Conservation (phyloP, 2,329 filamentous ascomycete species). For the Fonsecaea monophora region DNA sequence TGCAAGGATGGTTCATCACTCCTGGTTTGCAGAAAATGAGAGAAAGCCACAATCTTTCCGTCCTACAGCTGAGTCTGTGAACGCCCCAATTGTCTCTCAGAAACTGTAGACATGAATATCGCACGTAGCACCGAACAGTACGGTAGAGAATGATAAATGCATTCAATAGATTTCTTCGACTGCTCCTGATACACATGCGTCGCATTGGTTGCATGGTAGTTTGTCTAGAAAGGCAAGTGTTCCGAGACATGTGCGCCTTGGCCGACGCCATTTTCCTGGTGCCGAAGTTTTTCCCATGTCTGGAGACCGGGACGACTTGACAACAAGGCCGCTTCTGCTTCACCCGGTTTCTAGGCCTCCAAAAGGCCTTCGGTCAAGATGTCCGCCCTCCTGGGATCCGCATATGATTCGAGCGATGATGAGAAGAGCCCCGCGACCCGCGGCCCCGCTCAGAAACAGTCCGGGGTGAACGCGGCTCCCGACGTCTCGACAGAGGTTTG, state of each 20-base stretch:
- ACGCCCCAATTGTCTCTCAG: too few species aligned
- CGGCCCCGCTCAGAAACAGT: slow-evolving; percentile 42
- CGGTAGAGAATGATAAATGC: background rate
- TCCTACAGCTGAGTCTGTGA: too few species aligned
- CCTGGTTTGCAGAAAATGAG: background rate
- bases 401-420: slow-evolving; percentile 59
- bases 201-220: background rate
- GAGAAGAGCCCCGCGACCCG: slow-evolving; percentile 43
- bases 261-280: slow-evolving; percentile 15
- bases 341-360: background rate
- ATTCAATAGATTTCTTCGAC: background rate
- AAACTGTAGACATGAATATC: too few species aligned
- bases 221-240: slow-evolving; percentile 11
- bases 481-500: slow-evolving; percentile 64
- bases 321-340: background rate
- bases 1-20: background rate
- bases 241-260: slow-evolving; percentile 11
- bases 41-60: background rate
- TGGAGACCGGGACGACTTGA: background rate
- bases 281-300: background rate
- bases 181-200: background rate
- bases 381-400: slow-evolving; percentile 53
- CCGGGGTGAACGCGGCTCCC: slow-evolving; percentile 57
- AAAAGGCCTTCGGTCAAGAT: slow-evolving; percentile 39
- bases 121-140: background rate